phyloP scores from a whole-genome alignment of 805 yeast species.

The Ogataea trehaloabstinens region DNA sequence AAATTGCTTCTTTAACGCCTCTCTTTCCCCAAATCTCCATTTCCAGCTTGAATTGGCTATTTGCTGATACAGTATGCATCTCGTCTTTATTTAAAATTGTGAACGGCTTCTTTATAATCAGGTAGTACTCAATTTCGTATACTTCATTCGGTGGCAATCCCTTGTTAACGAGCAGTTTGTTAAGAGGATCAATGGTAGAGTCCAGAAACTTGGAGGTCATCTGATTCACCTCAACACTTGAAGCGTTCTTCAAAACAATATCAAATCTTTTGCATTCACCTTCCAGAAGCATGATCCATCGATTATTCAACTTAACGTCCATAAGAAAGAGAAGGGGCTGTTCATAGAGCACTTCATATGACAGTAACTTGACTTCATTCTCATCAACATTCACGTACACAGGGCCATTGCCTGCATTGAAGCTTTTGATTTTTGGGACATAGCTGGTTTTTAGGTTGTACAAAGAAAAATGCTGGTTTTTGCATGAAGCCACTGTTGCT shows the following conservation, averaged over 20 bases:
- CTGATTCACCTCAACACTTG: slow-evolving; percentile 53
- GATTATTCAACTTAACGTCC: slow-evolving; percentile 53
- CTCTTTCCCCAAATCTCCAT: slow-evolving; percentile 69
- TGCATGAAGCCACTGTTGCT: slow-evolving; percentile 51
- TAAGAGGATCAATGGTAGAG: slow-evolving; percentile 66
- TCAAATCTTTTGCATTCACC: slow-evolving; percentile 62
- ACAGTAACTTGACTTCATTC: slow-evolving; percentile 23
- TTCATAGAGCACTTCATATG: slow-evolving; percentile 27
- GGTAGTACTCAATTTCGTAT: slow-evolving; percentile 71
- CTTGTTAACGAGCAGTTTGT: slow-evolving; percentile 46
- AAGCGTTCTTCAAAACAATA: slow-evolving; percentile 55
- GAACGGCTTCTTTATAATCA: slow-evolving; percentile 58
- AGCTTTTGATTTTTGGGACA: slow-evolving; percentile 8
- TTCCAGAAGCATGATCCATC: slow-evolving; percentile 74
- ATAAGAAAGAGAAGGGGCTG: slow-evolving; percentile 64
- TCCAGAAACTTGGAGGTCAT: slow-evolving; percentile 66
- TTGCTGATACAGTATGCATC: slow-evolving; percentile 39
- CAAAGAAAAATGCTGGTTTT: slow-evolving; percentile 38
- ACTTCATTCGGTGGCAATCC: slow-evolving; percentile 57
- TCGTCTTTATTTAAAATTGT: slow-evolving; percentile 47
- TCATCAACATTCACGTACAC: background rate
- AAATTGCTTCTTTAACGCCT: slow-evolving; percentile 63
- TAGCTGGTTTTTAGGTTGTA: background rate
- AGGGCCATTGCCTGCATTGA: slow-evolving; percentile 6
- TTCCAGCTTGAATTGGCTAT: slow-evolving; percentile 41